Conservation (phyloP, 129 eudicot species). For the Lonicera japonica region DNA sequence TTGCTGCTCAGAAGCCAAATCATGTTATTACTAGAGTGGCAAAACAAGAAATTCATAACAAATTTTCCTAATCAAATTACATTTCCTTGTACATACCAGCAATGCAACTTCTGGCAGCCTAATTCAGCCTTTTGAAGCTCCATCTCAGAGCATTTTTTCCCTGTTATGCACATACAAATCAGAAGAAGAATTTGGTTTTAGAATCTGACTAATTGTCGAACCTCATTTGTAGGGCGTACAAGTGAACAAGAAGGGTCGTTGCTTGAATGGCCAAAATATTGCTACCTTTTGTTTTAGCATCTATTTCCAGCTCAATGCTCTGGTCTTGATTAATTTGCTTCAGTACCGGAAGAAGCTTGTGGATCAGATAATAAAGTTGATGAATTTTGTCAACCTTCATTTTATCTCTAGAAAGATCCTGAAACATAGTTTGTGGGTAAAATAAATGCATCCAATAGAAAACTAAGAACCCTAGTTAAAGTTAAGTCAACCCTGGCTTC, state of each 20-base stretch:
- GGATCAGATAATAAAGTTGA: conserved; percentile 55
- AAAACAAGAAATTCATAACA: background rate
- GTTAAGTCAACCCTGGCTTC: conserved; percentile 3
- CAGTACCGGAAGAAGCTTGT: conserved; percentile 70
- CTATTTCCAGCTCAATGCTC: conserved; percentile 51
- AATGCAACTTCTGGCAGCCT: conserved; percentile 32
- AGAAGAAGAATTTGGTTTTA: background rate
- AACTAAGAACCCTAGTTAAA: background rate
- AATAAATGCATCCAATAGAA: conserved; percentile 1
- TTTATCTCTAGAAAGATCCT: conserved; percentile 46
- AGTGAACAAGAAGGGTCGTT: background rate
- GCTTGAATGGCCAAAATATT: background rate
- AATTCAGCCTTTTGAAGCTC: conserved; percentile 42
- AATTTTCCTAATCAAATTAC: background rate
- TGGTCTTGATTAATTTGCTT: conserved; percentile 58
- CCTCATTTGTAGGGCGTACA: background rate
- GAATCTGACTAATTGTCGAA: background rate
- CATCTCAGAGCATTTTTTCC: conserved; percentile 35
- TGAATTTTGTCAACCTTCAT: conserved; percentile 44
- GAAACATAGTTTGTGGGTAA: conserved; percentile 14
- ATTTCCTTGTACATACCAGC: conserved; percentile 57
- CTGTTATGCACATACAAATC: conserved; percentile 24
- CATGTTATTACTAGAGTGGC: conserved; percentile 3
- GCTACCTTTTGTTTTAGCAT: conserved; percentile 68
- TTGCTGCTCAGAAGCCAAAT: conserved; percentile 32